Evolutionary conservation across 2,329 filamentous ascomycete species (phyloP).

Genomic region (Fusarium sp.): DNA sequence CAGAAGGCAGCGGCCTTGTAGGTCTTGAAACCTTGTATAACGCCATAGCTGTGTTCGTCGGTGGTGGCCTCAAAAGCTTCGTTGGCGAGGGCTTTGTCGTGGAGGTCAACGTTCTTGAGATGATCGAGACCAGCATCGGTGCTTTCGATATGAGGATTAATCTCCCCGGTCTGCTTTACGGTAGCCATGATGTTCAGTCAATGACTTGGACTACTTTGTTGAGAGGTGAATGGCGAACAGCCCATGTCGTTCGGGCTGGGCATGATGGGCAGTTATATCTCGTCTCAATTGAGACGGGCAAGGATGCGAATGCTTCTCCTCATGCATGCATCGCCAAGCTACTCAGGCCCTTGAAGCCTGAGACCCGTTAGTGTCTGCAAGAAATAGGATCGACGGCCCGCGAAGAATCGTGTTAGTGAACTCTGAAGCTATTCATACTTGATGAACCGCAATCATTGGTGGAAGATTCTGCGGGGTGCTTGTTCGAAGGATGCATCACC

Average conservation of each 20-base stretch:
- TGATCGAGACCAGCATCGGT: conserved; percentile 46
- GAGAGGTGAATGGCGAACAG: not conserved
- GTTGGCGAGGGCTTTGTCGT: conserved; percentile 53
- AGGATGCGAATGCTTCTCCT: conserved; percentile 3
- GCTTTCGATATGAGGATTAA: conserved; percentile 47
- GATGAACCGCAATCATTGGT: conserved; percentile 32
- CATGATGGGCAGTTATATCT: conserved; percentile 21
- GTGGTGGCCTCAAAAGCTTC: conserved; percentile 52
- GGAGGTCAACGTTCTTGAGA: conserved; percentile 49
- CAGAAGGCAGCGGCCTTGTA: conserved; percentile 55
- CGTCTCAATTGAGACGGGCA: not conserved
- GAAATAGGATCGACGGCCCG: conserved; percentile 45
- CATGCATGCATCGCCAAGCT: conserved; percentile 13
- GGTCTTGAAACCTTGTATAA: conserved; percentile 52
- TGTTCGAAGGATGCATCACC: conserved; percentile 2
- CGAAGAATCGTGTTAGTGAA: conserved; percentile 2
- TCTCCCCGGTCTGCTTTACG: conserved; percentile 34
- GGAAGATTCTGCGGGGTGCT: conserved; percentile 38
- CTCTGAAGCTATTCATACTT: conserved; percentile 5
- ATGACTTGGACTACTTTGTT: conserved; percentile 14
- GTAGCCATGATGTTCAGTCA: conserved; percentile 34
- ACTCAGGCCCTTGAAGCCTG: not conserved
- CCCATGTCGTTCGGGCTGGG: not conserved
- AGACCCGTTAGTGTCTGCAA: conserved; percentile 6
- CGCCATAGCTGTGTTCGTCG: conserved; percentile 52